Evolutionary conservation across 129 eudicot genomes (phyloP), one percentile per base, ranked within the genome.

Genomic region (Cynara cardunculus): DNA sequence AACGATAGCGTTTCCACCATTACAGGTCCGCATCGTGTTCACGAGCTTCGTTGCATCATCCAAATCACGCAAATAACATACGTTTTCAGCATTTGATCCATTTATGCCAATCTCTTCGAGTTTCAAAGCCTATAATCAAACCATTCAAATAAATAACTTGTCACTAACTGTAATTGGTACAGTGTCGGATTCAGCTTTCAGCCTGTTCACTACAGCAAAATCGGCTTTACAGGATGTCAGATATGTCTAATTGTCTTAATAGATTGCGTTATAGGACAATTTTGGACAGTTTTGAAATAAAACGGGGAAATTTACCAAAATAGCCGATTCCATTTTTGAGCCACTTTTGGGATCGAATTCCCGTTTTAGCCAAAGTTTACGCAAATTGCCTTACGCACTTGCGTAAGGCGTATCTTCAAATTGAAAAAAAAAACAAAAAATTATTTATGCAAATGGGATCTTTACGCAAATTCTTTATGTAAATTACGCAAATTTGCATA

Each of bases 101-200:
- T 25, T 89, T 67, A 95, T 89, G 39, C 97, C 99, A 77, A 90
- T 89, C 71, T 95, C 99, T 89, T 95, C 99, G 77, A 95, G 97
- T 94, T 87, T 95, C 90, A 88, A 80, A 21, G 92, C 90, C 99
- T 95, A 81, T 28, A 82, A 41, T 64, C 65, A 79, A 75, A 19
- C 46, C 39, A 75, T 25, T 65, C 10, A 71, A 65, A 64, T 18
- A 80, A 79, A 80, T 28, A 21, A 13, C 46, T 75, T 24, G 35
- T 30, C 21, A 56, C n/a, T 7, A 56, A 56, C 2, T 56, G 65
- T 56, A 18, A 56, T 2, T 14, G 24, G 8, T 18, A 56, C 24
- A 56, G 3, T 56, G 24, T 14, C n/a, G 65, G 64, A 53, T 56
- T 14, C 65, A 5, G 24, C 6, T 49, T 18, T 56, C 65, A 16